Base-by-base conservation (phyloP, 2,329 filamentous ascomycete genomes). In the Colletotrichum sp. region DNA sequence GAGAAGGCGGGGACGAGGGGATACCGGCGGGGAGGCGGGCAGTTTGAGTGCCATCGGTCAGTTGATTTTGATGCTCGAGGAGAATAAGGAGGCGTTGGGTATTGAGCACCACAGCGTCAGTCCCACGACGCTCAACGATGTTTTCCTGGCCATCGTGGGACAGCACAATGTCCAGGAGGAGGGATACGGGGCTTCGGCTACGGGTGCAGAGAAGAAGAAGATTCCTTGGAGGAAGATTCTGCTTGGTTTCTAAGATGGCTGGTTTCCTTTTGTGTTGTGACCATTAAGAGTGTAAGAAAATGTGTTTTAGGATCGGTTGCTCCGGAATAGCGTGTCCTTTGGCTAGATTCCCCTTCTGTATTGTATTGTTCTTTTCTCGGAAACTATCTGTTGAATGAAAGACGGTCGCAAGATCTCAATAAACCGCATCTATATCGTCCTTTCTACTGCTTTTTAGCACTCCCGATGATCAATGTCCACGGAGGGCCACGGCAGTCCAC, bases 91-190 rank as follows among this genome's bases (percentile, higher is more conserved):
- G 16, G 84, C 85, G 6, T 84, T 98, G 28, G 94, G 94, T 0
- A 89, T 98, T 65, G 93, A 95, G 82, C 95, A 98, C 83, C 98
- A 96, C 84, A 95, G 94, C 64, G 95, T 98, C 78, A 94, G 92
- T 75, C 95, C 95, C 24, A 96, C 95, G n/a, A 98, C 95, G 18
- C 86, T 98, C 49, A 96, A 98, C 81, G 95, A 98, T 84, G 95
- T 98, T 0, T 98, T 98, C 84, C 85, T 98, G 83, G 90, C 90
- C 26, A 97, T 98, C 81, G 95, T 98, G 0, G 93, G 93, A 2
- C 91, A 92, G 83, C 94, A 98, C 82, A 92, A 96, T 82, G 91
- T 96, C 8, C 88, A 93, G 78, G 95, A 98, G 83, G 96, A 96
- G 85, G 90, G 90, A 18, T 90, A 90, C 68, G 30, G 28, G 7